Evolutionary conservation across 805 yeast species (phyloP).

Genomic region (Candida insectalens): DNA sequence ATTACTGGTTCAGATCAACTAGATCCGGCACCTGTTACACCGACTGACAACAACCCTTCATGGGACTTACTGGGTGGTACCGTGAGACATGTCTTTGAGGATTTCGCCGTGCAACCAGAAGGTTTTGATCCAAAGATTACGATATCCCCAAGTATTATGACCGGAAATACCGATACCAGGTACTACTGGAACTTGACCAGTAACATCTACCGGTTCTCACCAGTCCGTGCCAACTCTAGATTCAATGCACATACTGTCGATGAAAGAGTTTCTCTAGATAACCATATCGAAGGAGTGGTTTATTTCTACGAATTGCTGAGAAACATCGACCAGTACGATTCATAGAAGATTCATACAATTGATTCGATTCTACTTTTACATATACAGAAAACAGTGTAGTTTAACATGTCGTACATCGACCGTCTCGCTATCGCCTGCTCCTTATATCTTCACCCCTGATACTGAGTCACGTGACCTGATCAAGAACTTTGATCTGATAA

Average conservation of each 20-base stretch:
- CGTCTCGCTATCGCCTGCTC: too few relatives aligned
- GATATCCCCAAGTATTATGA: conserved; percentile 39
- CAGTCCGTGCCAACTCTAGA: conserved; percentile 2
- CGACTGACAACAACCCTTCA: conserved; percentile 25
- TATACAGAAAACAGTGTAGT: too few relatives aligned
- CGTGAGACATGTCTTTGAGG: conserved; percentile 45
- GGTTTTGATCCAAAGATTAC: conserved; percentile 7
- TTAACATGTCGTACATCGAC: too few relatives aligned
- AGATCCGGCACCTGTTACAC: conserved; percentile 29
- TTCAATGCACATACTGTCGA: conserved; percentile 6
- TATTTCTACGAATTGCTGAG: conserved; percentile 4
- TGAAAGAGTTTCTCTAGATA: conserved; percentile 5
- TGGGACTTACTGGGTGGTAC: conserved; percentile 41
- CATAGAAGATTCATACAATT: too few relatives aligned
- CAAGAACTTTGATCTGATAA: too few relatives aligned
- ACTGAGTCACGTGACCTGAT: too few relatives aligned
- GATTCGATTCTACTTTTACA: too few relatives aligned
- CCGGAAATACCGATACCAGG: conserved; percentile 57
- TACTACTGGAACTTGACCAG: conserved; percentile 47
- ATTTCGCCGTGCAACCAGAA: conserved; percentile 28
- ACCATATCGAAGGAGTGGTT: conserved; percentile 6
- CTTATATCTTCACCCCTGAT: too few relatives aligned
- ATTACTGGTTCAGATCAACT: conserved; percentile 18
- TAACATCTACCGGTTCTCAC: conserved; percentile 39
- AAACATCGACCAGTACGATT: conserved; percentile 6